phyloP scores from a whole-genome alignment of 768 basidiomycete species.

The Amylocystis lapponica region DNA sequence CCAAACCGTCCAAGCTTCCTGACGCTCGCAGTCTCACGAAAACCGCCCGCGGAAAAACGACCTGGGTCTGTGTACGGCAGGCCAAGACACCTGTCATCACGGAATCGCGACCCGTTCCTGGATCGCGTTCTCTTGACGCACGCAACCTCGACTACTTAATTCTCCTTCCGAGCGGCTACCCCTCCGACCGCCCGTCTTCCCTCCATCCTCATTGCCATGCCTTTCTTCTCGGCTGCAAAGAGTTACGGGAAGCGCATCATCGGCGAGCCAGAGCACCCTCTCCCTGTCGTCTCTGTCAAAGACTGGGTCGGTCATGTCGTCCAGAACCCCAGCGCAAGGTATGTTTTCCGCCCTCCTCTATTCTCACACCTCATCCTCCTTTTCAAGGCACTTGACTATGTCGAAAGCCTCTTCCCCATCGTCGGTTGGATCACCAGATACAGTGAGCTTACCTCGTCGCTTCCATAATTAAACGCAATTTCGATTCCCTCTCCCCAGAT shows the following conservation, averaged over 20 bases:
- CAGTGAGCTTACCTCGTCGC: slow-evolving; percentile 42
- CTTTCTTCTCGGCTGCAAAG: slow-evolving; percentile 30
- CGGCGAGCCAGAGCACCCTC: slow-evolving; percentile 51
- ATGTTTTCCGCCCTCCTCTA: slow-evolving; percentile 19
- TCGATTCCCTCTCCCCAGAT: slow-evolving; percentile 34
- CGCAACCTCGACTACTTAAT: too few relatives aligned
- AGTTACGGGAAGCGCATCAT: slow-evolving; percentile 52
- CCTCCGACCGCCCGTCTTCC: background rate
- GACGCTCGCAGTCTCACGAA: too few relatives aligned
- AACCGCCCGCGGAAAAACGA: too few relatives aligned
- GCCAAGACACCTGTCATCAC: too few relatives aligned
- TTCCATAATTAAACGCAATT: background rate
- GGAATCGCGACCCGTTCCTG: too few relatives aligned
- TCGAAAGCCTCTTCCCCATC: slow-evolving; percentile 77
- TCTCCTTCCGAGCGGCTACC: too few relatives aligned
- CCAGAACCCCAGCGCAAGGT: slow-evolving; percentile 48
- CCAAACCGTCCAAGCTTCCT: too few relatives aligned
- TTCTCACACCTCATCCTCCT: slow-evolving; percentile 2
- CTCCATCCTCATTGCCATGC: slow-evolving; percentile 26
- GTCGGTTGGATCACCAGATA: slow-evolving; percentile 82
- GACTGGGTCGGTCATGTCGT: slow-evolving; percentile 44
- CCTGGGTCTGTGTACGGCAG: too few relatives aligned
- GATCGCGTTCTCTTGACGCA: too few relatives aligned
- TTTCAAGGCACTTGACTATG: slow-evolving; percentile 54
- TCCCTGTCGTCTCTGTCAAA: slow-evolving; percentile 53